phyloP scores from a whole-genome alignment of 148 eudicot species.

The Arctostaphylos glauca region DNA sequence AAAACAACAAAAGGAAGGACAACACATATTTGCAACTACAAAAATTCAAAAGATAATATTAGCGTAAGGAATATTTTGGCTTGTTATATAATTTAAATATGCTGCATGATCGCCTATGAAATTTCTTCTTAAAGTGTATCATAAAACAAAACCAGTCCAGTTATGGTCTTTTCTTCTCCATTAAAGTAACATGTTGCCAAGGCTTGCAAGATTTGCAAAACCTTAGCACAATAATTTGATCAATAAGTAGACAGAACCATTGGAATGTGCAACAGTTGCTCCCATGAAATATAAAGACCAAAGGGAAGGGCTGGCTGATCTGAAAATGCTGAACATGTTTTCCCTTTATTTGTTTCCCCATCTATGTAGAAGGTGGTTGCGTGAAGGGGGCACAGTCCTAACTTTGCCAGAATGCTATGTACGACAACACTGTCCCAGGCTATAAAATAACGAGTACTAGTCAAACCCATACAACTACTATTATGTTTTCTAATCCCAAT shows the following conservation, averaged over 20 bases:
- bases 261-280: not conserved
- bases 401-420: not conserved
- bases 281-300: not conserved
- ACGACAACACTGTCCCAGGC: not conserved
- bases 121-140: not conserved
- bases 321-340: not conserved
- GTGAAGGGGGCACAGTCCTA: not conserved
- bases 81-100: not conserved
- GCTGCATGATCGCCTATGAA: not conserved
- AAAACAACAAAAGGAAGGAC: not conserved
- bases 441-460: not conserved
- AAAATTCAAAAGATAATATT: not conserved
- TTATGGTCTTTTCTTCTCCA: not conserved
- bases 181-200: not conserved
- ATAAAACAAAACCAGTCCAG: not conserved
- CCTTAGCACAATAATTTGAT: not conserved
- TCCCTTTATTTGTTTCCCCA: not conserved
- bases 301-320: not conserved
- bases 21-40: not conserved
- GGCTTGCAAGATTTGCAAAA: not conserved
- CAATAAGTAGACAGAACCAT: not conserved
- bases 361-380: not conserved
- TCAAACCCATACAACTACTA: not conserved
- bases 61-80: not conserved
- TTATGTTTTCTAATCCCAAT: not conserved